Base-by-base conservation (phyloP, 1,284 basidiomycete species). In the Marasmius tenuissimus region DNA sequence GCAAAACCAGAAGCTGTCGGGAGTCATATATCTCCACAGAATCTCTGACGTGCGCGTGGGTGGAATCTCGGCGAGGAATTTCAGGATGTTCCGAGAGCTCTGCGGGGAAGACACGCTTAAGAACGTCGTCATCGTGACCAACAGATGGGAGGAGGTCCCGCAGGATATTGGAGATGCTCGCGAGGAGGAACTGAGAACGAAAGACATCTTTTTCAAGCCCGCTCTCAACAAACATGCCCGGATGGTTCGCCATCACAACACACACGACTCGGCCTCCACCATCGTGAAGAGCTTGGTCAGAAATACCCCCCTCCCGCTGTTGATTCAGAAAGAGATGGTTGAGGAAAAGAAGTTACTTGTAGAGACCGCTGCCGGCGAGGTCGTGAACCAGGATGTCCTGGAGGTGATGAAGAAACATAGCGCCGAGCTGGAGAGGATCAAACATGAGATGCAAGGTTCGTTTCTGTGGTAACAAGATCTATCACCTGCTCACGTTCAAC, bases 51-150 rank as follows among this genome's bases (percentile, higher is more conserved):
- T 74, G 63, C 67, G 76, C 34, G 72, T 82, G 70, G 76, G 78
- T 39, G 80, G 80, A 52, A 73, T 72, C 2, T 75, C 77, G n/a
- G 74, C 68, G 47, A 74, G 78, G 52, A 82, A 82, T 66, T 77
- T 82, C 51, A 70, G 66, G 42, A 77, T 81, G 70, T 82, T 82
- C 69, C 71, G 76, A 59, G 73, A 78, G 61, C 72, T 83, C 27
- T 82, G 81, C 65, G 81, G 81, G 27, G 74, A 77, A 20, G 73
- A 67, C 45, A 72, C 75, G 3, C 72, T 82, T 61, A 71, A 72
- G 54, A 82, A 82, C 67, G 80, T 82, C 49, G 72, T 77, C 47
- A 69, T 83, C 65, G 73, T 76, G 37, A 82, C 81, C 61, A 82
- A 71, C 57, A 78, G 80, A 74, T 82, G 80, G 80, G 11, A n/a